Percentiles rank a stretch among this genome's conserved stretches.
Evolutionary conservation across 208 protist species (phyloP).

Genomic region (Entamoeba nuttalli): DNA sequence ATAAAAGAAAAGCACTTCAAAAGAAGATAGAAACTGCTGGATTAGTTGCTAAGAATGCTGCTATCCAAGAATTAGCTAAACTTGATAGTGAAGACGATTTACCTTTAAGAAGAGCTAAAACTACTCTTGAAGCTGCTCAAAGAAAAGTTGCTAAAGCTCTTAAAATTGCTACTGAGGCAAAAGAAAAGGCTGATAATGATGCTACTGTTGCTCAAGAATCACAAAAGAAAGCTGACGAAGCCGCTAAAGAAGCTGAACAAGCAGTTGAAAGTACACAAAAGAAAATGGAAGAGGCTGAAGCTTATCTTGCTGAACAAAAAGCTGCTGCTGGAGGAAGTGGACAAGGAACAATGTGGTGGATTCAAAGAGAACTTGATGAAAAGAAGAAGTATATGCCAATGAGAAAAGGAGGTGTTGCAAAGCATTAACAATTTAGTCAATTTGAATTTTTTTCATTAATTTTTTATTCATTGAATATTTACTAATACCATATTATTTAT

Average conservation of each 20-base stretch:
- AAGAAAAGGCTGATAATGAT: background rate
- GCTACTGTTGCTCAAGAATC: background rate
- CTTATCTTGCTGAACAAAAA: background rate
- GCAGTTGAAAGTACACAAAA: background rate
- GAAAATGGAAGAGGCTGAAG: conserved; percentile 9
- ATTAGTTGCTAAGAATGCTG: conserved; percentile 27
- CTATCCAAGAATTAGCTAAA: conserved; percentile 12
- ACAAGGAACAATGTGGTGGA: conserved; percentile 29
- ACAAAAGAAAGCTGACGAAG: background rate
- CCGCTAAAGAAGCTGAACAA: background rate
- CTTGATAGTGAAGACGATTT: conserved; percentile 26
- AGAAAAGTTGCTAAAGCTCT: conserved; percentile 30
- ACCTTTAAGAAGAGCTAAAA: conserved; percentile 25
- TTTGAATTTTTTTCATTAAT: too few species aligned
- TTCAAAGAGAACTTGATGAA: conserved; percentile 27
- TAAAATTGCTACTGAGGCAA: background rate
- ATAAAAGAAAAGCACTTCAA: conserved; percentile 19
- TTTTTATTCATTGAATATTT: too few species aligned
- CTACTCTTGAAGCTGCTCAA: conserved; percentile 18
- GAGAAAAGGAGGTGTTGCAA: conserved; percentile 27
- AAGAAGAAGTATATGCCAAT: conserved; percentile 27
- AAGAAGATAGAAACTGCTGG: conserved; percentile 23
- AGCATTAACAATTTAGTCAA: background rate
- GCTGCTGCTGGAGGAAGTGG: background rate
- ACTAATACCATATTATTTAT: too few species aligned